phyloP scores from a whole-genome alignment of 139 green algal genomes.

The Volvox africanus region DNA sequence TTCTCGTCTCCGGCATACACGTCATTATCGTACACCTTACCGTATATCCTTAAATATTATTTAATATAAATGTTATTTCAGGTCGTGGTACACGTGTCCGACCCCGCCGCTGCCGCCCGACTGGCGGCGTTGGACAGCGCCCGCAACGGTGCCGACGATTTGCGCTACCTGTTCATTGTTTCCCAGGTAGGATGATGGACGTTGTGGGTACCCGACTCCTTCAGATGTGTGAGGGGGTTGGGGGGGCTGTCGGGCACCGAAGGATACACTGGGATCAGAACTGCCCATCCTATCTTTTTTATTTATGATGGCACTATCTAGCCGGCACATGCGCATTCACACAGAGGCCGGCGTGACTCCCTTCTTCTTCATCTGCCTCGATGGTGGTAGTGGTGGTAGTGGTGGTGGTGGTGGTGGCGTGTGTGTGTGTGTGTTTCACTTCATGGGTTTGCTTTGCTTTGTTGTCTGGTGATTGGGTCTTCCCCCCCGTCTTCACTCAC shows the following conservation, averaged over 20 bases:
- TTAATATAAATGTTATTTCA: slow-evolving; percentile 26
- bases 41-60: too few relatives aligned
- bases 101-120: slow-evolving; percentile 53
- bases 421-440: not conserved
- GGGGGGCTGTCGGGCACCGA: too few relatives aligned
- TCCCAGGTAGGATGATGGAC: slow-evolving; percentile 62
- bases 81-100: slow-evolving; percentile 78
- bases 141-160: slow-evolving; percentile 83
- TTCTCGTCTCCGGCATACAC: too few relatives aligned
- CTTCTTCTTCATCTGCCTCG: too few relatives aligned
- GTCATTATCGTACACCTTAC: too few relatives aligned
- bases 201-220: not conserved
- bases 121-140: slow-evolving; percentile 73
- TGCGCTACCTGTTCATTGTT: slow-evolving; percentile 88
- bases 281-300: too few relatives aligned
- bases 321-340: too few relatives aligned
- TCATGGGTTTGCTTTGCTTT: not conserved
- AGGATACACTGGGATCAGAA: too few relatives aligned
- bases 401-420: not conserved
- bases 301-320: too few relatives aligned
- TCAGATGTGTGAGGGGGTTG: too few relatives aligned
- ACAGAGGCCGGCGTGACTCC: too few relatives aligned
- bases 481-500: not conserved
- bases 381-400: too few relatives aligned
- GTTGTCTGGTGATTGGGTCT: not conserved